Conservation (phyloP, 1,139 yeast species). For the Kodamaea arcana region DNA sequence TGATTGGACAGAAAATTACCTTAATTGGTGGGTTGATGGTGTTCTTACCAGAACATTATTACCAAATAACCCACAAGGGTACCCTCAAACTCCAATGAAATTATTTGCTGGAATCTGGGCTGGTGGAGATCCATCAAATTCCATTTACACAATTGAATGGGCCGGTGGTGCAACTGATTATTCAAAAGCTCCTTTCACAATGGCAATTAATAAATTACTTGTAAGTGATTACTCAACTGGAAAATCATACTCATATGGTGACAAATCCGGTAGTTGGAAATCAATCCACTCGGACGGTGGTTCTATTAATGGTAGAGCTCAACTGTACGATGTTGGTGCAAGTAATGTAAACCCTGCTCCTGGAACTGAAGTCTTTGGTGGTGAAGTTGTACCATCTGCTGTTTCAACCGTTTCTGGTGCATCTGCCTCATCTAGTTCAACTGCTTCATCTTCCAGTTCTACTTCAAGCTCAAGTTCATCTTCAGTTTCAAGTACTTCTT, state of each 20-base stretch:
- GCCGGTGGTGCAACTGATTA: conserved; percentile 26
- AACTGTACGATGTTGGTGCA: conserved; percentile 37
- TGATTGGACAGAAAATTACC: conserved; percentile 30
- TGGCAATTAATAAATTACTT: conserved; percentile 26
- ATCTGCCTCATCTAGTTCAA: conserved; percentile 5
- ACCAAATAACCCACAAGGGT: conserved; percentile 36
- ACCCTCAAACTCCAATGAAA: conserved; percentile 50
- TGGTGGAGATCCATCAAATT: conserved; percentile 39
- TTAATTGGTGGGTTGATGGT: conserved; percentile 45
- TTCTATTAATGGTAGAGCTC: conserved; percentile 55
- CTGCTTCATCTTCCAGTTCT: conserved; percentile 4
- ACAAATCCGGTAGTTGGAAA: conserved; percentile 60
- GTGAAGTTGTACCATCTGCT: conserved; percentile 6
- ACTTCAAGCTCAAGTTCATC: conserved; percentile 4
- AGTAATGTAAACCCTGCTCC: conserved; percentile 3
- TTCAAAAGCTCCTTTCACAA: conserved; percentile 33
- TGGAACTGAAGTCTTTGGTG: conserved; percentile 2
- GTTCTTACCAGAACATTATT: conserved; percentile 37
- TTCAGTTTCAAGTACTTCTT: conserved; percentile 4
- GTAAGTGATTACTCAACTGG: conserved; percentile 38
- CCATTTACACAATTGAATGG: conserved; percentile 48
- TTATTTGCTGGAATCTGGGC: conserved; percentile 43
- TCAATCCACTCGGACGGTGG: conserved; percentile 68
- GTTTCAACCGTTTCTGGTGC: conserved; percentile 1
- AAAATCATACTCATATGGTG: conserved; percentile 41